These are phyloP conservation scores for Colletotrichum sansevieriae DNA, from an alignment of 2,329 filamentous ascomycete genomes.

Conservation along the genomic window DNA sequence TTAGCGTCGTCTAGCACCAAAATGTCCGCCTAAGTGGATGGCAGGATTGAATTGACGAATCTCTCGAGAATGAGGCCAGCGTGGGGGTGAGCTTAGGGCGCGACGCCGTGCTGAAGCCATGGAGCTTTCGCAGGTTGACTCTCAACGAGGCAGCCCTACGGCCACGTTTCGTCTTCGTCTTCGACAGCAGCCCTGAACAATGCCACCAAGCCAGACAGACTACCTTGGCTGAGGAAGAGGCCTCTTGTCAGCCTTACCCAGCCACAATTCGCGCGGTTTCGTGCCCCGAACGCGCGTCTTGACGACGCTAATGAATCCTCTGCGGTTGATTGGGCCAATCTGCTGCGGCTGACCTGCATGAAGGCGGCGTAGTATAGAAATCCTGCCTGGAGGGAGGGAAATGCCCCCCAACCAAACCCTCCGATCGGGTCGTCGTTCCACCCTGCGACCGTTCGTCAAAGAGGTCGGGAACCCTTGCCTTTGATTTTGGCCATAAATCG, in stretches of 20 bases:
- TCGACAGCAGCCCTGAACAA: neutral
- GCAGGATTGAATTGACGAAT: too few species aligned
- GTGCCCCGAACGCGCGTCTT: slow-evolving; percentile 34
- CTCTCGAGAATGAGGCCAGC: too few species aligned
- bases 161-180: neutral
- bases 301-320: slow-evolving; percentile 9
- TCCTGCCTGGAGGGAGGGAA: slow-evolving; percentile 22
- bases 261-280: slow-evolving; percentile 28
- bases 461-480: slow-evolving; percentile 10
- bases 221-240: slow-evolving; percentile 14
- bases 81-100: too few species aligned
- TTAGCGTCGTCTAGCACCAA: neutral
- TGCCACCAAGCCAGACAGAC: neutral
- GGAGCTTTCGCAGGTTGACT: neutral
- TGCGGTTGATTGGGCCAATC: slow-evolving; percentile 5
- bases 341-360: slow-evolving; percentile 32
- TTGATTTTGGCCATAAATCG: slow-evolving; percentile 35
- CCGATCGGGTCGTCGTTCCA: slow-evolving; percentile 17
- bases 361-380: slow-evolving; percentile 20
- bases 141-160: slow-evolving; percentile 1
- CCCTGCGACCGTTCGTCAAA: slow-evolving; percentile 16
- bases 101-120: neutral
- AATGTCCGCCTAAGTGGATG: too few species aligned
- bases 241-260: slow-evolving; percentile 39
- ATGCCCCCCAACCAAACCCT: slow-evolving; percentile 4